These are phyloP conservation scores for Tolypocladium guangdongense DNA, from an alignment of 2,329 filamentous ascomycete genomes.

Conservation along the genomic window DNA sequence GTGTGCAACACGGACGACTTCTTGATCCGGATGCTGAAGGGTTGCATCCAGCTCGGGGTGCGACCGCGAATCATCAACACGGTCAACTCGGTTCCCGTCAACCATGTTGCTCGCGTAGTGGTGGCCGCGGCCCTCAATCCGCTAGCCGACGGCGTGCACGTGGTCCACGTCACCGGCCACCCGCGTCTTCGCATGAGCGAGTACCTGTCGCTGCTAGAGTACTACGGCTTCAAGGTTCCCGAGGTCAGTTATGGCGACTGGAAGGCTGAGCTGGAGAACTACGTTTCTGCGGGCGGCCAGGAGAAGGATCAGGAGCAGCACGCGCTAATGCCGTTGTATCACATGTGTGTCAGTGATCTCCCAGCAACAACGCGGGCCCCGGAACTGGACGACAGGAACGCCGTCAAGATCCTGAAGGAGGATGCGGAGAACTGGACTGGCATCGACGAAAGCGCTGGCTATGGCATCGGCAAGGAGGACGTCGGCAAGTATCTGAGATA, in stretches of 20 bases:
- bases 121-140: conserved; percentile 60
- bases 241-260: conserved; percentile 54
- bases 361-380: conserved; percentile 58
- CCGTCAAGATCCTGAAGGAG: conserved; percentile 49
- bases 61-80: conserved; percentile 75
- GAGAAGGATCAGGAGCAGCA: conserved; percentile 18
- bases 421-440: conserved; percentile 51
- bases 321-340: conserved; percentile 50
- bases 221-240: conserved; percentile 63
- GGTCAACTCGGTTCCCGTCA: conserved; percentile 81
- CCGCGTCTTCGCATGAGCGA: conserved; percentile 70
- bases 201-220: conserved; percentile 57
- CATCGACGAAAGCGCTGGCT: conserved; percentile 41
- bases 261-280: conserved; percentile 17
- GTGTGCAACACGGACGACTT: conserved; percentile 81
- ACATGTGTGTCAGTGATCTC: conserved; percentile 59
- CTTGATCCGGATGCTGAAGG: conserved; percentile 75
- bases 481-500: conserved; percentile 16
- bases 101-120: conserved; percentile 72
- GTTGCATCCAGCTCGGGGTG: conserved; percentile 66
- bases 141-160: conserved; percentile 35
- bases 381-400: conserved; percentile 55
- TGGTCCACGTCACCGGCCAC: conserved; percentile 71
- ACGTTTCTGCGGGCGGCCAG: conserved; percentile 12
- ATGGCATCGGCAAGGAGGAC: conserved; percentile 15